A percentile compares a stretch with the other conserved stretches of the same genome.
These are phyloP conservation scores for Chaetomium sp. DNA, from an alignment of 2,329 filamentous ascomycete genomes.

Conservation along the genomic window DNA sequence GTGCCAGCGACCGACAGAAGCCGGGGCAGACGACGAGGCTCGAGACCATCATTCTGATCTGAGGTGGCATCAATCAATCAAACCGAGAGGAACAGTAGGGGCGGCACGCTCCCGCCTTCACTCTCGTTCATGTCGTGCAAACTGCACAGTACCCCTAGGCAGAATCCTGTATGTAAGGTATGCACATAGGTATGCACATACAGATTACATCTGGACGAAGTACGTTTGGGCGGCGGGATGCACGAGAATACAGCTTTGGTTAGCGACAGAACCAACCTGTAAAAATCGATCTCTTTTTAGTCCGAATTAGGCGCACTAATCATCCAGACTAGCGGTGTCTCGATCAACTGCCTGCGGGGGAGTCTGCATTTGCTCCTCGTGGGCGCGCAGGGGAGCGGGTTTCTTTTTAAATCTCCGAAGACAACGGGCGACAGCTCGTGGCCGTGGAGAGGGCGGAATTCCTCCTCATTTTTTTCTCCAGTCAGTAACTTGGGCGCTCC, in stretches of 20 bases:
- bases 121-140: conserved; percentile 15
- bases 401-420: conserved; percentile 7
- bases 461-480: neutral
- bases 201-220: neutral
- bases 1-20: conserved; percentile 15
- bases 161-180: neutral
- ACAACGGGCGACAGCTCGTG: conserved; percentile 3
- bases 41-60: conserved; percentile 11
- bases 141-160: too few species aligned
- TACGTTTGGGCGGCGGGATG: neutral
- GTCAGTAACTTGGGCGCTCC: neutral
- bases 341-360: conserved; percentile 1
- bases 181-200: neutral
- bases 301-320: conserved; percentile 1
- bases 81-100: conserved; percentile 6
- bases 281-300: neutral
- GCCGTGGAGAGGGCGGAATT: neutral
- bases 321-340: neutral
- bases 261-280: neutral
- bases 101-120: conserved; percentile 26
- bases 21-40: conserved; percentile 8
- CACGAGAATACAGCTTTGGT: neutral
- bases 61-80: conserved; percentile 27
- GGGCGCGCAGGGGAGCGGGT: neutral
- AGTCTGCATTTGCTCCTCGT: conserved; percentile 1